Conservation (phyloP, 2,329 filamentous ascomycete species). For the Fusarium haematococcum region DNA sequence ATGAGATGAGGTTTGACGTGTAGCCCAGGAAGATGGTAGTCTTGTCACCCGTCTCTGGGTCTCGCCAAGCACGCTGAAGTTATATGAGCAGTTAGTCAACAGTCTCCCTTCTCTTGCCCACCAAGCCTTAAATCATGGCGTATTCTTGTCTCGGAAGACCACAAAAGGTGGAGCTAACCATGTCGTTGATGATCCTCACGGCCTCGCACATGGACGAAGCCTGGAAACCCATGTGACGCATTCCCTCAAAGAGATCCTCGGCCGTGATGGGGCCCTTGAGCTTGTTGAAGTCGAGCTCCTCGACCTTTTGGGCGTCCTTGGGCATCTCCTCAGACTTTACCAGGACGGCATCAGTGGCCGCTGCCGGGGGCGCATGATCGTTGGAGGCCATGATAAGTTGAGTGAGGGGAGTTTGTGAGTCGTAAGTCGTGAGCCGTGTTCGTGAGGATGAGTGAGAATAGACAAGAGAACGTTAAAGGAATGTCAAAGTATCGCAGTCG, state of each 20-base stretch:
- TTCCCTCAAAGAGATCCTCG: constrained; percentile 83
- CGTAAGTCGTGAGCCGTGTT: constrained; percentile 9
- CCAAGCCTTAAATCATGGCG: neutral
- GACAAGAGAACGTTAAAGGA: neutral
- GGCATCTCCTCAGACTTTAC: constrained; percentile 87
- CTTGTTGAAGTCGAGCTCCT: constrained; percentile 92
- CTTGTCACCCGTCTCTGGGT: constrained; percentile 80
- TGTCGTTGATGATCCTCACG: constrained; percentile 91
- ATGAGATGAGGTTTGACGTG: constrained; percentile 97
- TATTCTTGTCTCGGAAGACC: neutral
- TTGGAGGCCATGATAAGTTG: constrained; percentile 46
- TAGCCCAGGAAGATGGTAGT: constrained; percentile 98
- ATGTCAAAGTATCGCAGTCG: neutral
- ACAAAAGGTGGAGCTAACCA: constrained; percentile 69
- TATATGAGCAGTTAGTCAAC: constrained; percentile 11
- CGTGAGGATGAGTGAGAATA: constrained; percentile 10
- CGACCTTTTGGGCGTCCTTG: constrained; percentile 80
- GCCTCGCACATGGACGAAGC: constrained; percentile 83
- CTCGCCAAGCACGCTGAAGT: constrained; percentile 77
- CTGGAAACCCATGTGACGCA: constrained; percentile 85
- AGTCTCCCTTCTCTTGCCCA: neutral
- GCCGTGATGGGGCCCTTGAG: constrained; percentile 84
- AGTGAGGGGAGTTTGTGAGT: neutral
- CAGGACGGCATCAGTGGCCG: constrained; percentile 83
- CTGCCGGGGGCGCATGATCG: constrained; percentile 63